Evolutionary conservation across 805 yeast genomes (phyloP), one percentile per base, ranked within the genome.

Genomic region (Candida verbasci): DNA sequence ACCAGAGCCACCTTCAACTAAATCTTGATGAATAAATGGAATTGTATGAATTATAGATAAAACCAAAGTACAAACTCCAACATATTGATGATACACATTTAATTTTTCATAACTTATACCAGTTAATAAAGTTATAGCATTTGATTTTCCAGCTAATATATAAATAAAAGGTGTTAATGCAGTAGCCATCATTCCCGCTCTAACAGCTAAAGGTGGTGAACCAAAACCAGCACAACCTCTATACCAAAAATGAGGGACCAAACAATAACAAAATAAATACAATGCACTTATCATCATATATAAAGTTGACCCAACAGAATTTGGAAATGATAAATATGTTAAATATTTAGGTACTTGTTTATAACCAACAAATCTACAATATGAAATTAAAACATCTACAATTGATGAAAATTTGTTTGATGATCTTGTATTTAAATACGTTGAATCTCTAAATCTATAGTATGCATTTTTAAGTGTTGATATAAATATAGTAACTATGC

Each of bases 61-160:
- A 2, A 74, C 53, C 17, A 69, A 56, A 14, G 67, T 60, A 6
- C 61, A 51, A 6, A 70, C 55, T 0, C 75, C 70, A 1, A 62
- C 63, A 56, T 67, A 70, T 42, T 74, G 76, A 44, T 77, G 82
- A 40, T 65, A 59, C 17, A 62, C 59, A 46, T 76, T 76, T 37
- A 77, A 48, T 48, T 72, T 75, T 44, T 77, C 82, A 47, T 77
- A 76, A 29, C 76, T 62, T 12, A 76, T 58, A 9, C 81, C 82
- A 0, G 81, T 74, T 9, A 74, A 42, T 4, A 58, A 50, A 9
- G 75, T 62, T 28, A 76, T 63, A 36, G 74, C 45, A 48, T 76
- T 77, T 5, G 74, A 50, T 49, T 77, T 76, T 2, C 82, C 81
- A 0, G 78, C 66, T 38, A 76, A 48, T 3, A 74, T 56, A 37